Evolutionary conservation across 208 protist genomes (phyloP).

Genomic region (Trypanosomatidae sp.): DNA sequence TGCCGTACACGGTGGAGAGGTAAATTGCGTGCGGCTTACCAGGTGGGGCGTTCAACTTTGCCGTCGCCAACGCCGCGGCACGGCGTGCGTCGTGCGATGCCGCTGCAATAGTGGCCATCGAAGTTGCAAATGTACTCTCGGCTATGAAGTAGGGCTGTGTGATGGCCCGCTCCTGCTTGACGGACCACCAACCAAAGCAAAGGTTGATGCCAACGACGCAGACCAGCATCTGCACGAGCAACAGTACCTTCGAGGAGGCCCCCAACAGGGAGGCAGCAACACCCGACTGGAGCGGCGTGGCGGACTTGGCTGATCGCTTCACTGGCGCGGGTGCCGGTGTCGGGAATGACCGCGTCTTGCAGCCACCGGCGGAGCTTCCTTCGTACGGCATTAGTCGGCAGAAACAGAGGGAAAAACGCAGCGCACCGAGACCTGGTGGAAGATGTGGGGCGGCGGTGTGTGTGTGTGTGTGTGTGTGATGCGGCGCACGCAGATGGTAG

Average conservation of each 20-base stretch:
- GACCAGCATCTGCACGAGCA: conserved; percentile 55
- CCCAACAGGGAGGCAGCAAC: no score
- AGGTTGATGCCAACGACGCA: conserved; percentile 77
- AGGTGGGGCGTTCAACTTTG: neutral
- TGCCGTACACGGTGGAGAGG: conserved; percentile 28
- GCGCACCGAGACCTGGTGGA: neutral
- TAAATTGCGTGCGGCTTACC: conserved; percentile 5
- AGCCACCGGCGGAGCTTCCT: neutral
- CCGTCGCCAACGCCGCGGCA: neutral
- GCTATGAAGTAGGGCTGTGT: conserved; percentile 57
- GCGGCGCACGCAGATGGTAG: neutral
- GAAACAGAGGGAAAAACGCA: neutral
- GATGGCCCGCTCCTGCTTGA: conserved; percentile 82
- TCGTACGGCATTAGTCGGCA: neutral
- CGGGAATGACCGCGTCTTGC: neutral
- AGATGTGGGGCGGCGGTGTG: neutral
- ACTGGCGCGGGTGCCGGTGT: neutral
- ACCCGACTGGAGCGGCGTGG: neutral
- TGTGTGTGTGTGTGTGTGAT: neutral
- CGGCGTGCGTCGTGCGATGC: neutral
- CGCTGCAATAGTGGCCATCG: neutral
- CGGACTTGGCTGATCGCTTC: neutral
- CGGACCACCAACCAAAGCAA: conserved; percentile 81
- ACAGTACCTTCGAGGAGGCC: conserved; percentile 11
- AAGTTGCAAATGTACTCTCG: neutral